A percentile compares a stretch with the other conserved stretches of the same genome.
Evolutionary conservation across 495 filamentous ascomycete species (phyloP).

Genomic region (Pseudomonodictys pantanalensis): DNA sequence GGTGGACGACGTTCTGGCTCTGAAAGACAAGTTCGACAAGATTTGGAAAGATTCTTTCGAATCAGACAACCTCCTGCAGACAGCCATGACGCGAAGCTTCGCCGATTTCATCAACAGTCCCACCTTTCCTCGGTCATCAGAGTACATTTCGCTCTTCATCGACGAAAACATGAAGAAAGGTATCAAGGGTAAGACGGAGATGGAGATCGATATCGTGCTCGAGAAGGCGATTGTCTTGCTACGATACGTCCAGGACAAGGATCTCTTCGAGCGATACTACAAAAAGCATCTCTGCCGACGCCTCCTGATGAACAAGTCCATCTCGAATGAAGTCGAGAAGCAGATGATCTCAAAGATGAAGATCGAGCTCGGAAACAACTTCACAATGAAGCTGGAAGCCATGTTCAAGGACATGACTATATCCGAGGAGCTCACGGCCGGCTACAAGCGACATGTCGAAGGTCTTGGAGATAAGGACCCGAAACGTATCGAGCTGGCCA

Average conservation of each 20-base stretch:
- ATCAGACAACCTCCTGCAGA: slow-evolving; percentile 73
- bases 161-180: slow-evolving; percentile 95
- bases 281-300: slow-evolving; percentile 92
- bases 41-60: slow-evolving; percentile 69
- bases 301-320: slow-evolving; percentile 78
- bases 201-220: slow-evolving; percentile 79
- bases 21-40: slow-evolving; percentile 87
- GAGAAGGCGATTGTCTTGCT: slow-evolving; percentile 88
- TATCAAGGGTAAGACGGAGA: slow-evolving; percentile 87
- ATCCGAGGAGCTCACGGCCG: slow-evolving; percentile 76
- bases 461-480: slow-evolving; percentile 62
- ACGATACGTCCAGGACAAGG: slow-evolving; percentile 84
- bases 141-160: slow-evolving; percentile 94
- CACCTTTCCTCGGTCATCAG: slow-evolving; percentile 69
- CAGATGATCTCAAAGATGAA: slow-evolving; percentile 97
- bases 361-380: slow-evolving; percentile 87
- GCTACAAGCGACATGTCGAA: slow-evolving; percentile 67
- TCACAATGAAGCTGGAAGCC: slow-evolving; percentile 86
- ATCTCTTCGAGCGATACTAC: slow-evolving; percentile 96
- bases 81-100: slow-evolving; percentile 78
- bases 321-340: slow-evolving; percentile 86
- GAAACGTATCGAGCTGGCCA: slow-evolving; percentile 70
- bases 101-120: slow-evolving; percentile 79
- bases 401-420: slow-evolving; percentile 99
- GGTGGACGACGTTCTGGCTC: slow-evolving; percentile 84